Evolutionary conservation across 371 early-diverging fungal species (phyloP).

Genomic region (Actinomortierella ambigua): DNA sequence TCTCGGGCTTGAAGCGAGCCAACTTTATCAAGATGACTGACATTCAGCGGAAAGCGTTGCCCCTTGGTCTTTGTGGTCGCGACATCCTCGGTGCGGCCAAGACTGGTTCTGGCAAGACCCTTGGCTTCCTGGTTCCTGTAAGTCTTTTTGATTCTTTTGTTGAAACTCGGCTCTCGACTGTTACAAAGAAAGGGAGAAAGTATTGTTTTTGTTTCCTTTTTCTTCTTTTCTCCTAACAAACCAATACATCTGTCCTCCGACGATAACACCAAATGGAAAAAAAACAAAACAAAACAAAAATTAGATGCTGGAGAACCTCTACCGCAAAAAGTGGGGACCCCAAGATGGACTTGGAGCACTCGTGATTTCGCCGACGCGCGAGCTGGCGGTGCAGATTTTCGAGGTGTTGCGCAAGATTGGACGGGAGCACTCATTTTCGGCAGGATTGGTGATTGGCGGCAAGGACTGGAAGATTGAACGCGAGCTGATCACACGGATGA

Average conservation of each 20-base stretch:
- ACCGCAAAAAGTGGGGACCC: conserved; percentile 82
- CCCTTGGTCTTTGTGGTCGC: conserved; percentile 82
- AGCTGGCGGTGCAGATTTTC: conserved; percentile 97
- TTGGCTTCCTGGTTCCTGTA: conserved; percentile 97
- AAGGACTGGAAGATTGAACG: conserved; percentile 91
- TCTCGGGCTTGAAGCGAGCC: conserved; percentile 68
- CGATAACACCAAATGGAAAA: no score
- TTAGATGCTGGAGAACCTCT: conserved; percentile 82
- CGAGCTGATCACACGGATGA: conserved; percentile 87
- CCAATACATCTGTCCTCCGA: no score
- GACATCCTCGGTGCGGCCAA: conserved; percentile 98
- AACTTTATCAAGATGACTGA: conserved; percentile 95
- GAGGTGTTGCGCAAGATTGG: conserved; percentile 92
- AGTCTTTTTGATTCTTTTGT: conserved; percentile 15
- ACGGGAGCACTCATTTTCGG: conserved; percentile 83
- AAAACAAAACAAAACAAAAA: background rate
- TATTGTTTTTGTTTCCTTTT: background rate
- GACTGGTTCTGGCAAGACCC: conserved; percentile 99
- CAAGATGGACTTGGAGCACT: conserved; percentile 91
- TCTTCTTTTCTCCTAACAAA: background rate
- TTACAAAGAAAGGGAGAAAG: background rate
- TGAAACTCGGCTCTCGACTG: no score
- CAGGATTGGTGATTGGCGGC: conserved; percentile 97
- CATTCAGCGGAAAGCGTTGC: conserved; percentile 93
- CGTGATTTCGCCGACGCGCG: conserved; percentile 98